Evolutionary conservation across 176 grass and related monocot genomes (phyloP).

Genomic region (Ampelocalamus luodianensis): DNA sequence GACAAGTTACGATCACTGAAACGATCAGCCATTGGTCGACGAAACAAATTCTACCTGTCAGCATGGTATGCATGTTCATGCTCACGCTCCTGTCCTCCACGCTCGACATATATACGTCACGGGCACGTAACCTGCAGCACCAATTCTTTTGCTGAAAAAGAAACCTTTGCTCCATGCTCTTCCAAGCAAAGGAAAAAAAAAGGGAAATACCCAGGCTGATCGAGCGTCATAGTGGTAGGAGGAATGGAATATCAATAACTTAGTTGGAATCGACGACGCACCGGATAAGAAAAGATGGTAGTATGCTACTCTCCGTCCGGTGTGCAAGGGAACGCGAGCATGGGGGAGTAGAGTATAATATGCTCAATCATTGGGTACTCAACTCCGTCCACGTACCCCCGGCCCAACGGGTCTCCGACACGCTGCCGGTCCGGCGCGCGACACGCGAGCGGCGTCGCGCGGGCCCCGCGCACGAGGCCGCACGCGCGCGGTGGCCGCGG

Average conservation of each 20-base stretch:
- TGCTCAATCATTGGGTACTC: conserved; percentile 55
- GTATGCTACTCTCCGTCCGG: no score
- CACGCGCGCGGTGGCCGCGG: not conserved
- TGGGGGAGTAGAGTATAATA: conserved; percentile 1
- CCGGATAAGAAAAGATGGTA: not conserved
- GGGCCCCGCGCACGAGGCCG: not conserved
- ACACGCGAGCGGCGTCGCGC: conserved; percentile 42
- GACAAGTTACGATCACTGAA: not conserved
- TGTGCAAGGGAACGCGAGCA: not conserved
- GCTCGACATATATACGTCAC: conserved; percentile 49
- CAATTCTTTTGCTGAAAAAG: not conserved
- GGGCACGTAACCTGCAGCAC: conserved; percentile 36
- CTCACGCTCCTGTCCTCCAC: conserved; percentile 33
- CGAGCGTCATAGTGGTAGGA: not conserved
- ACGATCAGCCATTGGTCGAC: not conserved
- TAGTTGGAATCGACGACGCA: not conserved
- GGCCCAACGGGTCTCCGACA: conserved; percentile 2
- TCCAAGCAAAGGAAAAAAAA: conserved; percentile 34
- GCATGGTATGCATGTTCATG: not conserved
- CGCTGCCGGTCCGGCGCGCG: conserved; percentile 29
- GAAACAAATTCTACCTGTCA: not conserved
- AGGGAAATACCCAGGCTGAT: no score
- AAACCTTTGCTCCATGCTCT: conserved; percentile 1
- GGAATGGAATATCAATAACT: not conserved
- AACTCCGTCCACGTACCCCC: conserved; percentile 25